Evolutionary conservation across 306 rosid species (phyloP).

Genomic region (Heteromeles arbutifolia): DNA sequence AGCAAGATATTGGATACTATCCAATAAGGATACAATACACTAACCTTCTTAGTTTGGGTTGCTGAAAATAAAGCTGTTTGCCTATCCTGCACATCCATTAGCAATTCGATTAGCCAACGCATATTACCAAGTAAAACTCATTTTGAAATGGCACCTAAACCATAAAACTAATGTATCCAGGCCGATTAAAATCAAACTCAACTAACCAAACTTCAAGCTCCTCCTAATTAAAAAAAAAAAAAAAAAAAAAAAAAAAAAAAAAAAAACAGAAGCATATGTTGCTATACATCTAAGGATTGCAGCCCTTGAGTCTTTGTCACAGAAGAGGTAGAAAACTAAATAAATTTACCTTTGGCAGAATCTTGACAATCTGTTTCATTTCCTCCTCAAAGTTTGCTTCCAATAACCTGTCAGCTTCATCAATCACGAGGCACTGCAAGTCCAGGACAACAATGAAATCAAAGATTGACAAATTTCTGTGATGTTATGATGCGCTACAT

Average conservation of each 20-base stretch:
- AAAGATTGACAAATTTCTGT: not conserved
- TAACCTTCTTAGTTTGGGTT: conserved; percentile 93
- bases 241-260: not conserved
- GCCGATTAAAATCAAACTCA: not conserved
- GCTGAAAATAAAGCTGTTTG: conserved; percentile 96
- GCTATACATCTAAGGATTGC: not conserved
- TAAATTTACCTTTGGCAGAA: conserved; percentile 70
- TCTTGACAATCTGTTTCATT: conserved; percentile 77
- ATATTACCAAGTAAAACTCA: not conserved
- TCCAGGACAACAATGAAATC: not conserved
- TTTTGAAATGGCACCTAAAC: not conserved
- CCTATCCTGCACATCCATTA: conserved; percentile 58
- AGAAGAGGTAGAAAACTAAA: not conserved
- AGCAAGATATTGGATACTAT: not conserved
- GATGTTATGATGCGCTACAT: not conserved
- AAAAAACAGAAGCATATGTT: not conserved
- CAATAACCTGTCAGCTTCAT: conserved; percentile 96
- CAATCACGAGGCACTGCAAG: conserved; percentile 80
- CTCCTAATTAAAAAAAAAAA: not conserved
- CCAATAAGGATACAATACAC: conserved; percentile 13
- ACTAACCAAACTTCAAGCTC: not conserved
- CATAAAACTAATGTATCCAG: not conserved
- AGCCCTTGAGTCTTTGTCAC: not conserved
- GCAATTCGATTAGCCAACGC: conserved; percentile 18
- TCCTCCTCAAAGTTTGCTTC: conserved; percentile 96